Percentiles rank a stretch among this genome's conserved stretches.
Conservation (phyloP, 2,329 filamentous ascomycete genomes). For the Stagonosporopsis chrysanthemi region DNA sequence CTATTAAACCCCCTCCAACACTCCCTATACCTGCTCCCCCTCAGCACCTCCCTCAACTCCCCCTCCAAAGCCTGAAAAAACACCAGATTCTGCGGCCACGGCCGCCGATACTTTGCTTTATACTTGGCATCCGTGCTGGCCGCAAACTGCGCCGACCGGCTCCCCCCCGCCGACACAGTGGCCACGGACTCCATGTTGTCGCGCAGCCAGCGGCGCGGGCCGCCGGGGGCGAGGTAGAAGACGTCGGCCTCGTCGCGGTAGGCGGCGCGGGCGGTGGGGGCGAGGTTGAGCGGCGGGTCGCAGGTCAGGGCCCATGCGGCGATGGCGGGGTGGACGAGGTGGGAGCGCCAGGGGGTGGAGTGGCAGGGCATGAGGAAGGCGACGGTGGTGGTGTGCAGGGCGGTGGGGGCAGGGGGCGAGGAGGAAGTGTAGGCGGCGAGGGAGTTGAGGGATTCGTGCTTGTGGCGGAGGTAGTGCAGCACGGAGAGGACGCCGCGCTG, state of each 20-base stretch:
- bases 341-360: slow-evolving; percentile 91
- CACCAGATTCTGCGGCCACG: slow-evolving; percentile 57
- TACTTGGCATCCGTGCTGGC: slow-evolving; percentile 32
- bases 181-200: slow-evolving; percentile 49
- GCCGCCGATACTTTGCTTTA: slow-evolving; percentile 26
- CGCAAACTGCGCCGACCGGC: slow-evolving; percentile 35
- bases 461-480: slow-evolving; percentile 74
- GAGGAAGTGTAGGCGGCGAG: slow-evolving; percentile 51
- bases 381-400: slow-evolving; percentile 55
- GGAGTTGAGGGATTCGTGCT: slow-evolving; percentile 65
- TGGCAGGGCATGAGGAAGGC: slow-evolving; percentile 96
- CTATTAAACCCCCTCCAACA: slow-evolving; percentile 68
- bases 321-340: slow-evolving; percentile 78
- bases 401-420: slow-evolving; percentile 47
- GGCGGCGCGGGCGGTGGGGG: slow-evolving; percentile 64
- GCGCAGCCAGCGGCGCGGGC: slow-evolving; percentile 50
- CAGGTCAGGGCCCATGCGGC: slow-evolving; percentile 86
- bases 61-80: slow-evolving; percentile 67
- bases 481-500: slow-evolving; percentile 79
- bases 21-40: slow-evolving; percentile 60
- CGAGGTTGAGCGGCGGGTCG: slow-evolving; percentile 81
- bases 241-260: slow-evolving; percentile 92
- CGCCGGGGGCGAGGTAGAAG: slow-evolving; percentile 76
- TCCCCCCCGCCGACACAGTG: slow-evolving; percentile 29
- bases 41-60: slow-evolving; percentile 54